Evolutionary conservation across 148 eudicot species (phyloP).

Genomic region (Rhododendron ferrugineum): DNA sequence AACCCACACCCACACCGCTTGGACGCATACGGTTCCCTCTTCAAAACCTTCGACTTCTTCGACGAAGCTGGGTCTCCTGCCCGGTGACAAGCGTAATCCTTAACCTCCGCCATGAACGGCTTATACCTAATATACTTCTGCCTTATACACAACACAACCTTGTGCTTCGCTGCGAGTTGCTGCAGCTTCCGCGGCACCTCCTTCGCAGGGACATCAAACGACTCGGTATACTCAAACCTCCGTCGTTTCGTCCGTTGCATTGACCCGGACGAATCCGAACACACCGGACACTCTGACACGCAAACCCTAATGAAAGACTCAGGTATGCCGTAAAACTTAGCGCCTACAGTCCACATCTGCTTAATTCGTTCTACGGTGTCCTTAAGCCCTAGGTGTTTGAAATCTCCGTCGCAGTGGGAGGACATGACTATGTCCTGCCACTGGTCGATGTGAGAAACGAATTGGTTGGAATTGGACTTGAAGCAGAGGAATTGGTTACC

Average conservation of each 20-base stretch:
- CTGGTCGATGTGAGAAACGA: constrained; percentile 69
- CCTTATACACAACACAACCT: constrained; percentile 86
- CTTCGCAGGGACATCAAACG: constrained; percentile 77
- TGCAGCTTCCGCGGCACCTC: constrained; percentile 66
- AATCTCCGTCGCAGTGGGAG: constrained; percentile 56
- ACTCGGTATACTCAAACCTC: constrained; percentile 86
- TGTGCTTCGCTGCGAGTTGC: constrained; percentile 74
- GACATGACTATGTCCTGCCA: constrained; percentile 90
- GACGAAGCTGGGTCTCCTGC: constrained; percentile 82
- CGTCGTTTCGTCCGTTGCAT: constrained; percentile 49
- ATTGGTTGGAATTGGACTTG: constrained; percentile 69
- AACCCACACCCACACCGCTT: constrained; percentile 97
- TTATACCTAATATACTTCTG: constrained; percentile 96
- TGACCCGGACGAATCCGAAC: constrained; percentile 40
- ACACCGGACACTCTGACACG: constrained; percentile 55
- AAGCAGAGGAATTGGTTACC: constrained; percentile 65
- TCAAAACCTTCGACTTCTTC: constrained; percentile 59
- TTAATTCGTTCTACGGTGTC: constrained; percentile 87
- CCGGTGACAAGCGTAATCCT: constrained; percentile 94
- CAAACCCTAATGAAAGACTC: constrained; percentile 85
- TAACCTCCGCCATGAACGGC: constrained; percentile 98
- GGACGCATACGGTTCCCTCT: constrained; percentile 87
- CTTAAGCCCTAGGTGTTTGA: constrained; percentile 65
- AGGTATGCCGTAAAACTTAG: constrained; percentile 92
- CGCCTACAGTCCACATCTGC: constrained; percentile 92